These are phyloP conservation scores for Eragrostis curvula DNA, from an alignment of 176 grass and related monocot species.

Conservation along the genomic window DNA sequence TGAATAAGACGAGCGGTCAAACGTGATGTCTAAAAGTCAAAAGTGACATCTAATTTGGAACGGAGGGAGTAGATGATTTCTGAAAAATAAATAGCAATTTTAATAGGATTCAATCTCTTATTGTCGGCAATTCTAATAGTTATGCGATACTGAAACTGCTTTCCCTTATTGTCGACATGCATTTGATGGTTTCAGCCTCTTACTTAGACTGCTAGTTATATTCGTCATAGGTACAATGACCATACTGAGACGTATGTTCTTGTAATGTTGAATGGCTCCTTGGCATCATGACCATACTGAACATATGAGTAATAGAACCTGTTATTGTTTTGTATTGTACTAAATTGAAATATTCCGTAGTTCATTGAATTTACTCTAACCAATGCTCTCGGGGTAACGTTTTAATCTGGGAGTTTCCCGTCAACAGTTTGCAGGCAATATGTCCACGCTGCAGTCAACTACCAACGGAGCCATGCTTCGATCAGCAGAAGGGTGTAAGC, in stretches of 20 bases:
- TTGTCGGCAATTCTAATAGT: too few relatives aligned
- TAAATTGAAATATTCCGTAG: slow-evolving; percentile 11
- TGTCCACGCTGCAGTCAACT: slow-evolving; percentile 31
- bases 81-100: not conserved
- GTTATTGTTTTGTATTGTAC: not conserved
- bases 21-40: too few relatives aligned
- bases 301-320: not conserved
- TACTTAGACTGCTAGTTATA: not conserved
- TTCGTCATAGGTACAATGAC: not conserved
- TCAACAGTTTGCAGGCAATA: slow-evolving; percentile 18
- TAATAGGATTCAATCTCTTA: not conserved
- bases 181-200: too few relatives aligned
- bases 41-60: too few relatives aligned
- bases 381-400: not conserved
- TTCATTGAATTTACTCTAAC: not conserved
- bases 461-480: not conserved
- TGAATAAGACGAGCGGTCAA: too few relatives aligned
- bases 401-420: not conserved
- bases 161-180: not conserved
- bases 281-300: too few relatives aligned
- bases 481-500: slow-evolving; percentile 1
- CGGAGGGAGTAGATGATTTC: not conserved
- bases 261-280: not conserved
- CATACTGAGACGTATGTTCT: not conserved
- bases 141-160: not conserved